Evolutionary conservation across 345 rosid genomes (phyloP).

Genomic region (Citrus inodora): DNA sequence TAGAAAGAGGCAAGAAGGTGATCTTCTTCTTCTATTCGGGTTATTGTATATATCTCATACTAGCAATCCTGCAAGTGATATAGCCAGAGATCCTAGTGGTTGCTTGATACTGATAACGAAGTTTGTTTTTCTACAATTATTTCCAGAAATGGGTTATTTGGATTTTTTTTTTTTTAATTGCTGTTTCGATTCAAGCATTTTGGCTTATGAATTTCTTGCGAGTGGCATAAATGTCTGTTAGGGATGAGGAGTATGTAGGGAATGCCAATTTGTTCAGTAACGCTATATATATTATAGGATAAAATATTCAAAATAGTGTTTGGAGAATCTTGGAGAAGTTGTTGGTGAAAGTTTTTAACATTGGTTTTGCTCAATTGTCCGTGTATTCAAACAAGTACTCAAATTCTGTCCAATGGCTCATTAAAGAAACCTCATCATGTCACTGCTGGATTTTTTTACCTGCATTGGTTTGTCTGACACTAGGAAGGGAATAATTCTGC

Average conservation of each 20-base stretch:
- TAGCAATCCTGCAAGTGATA: neutral
- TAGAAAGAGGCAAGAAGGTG: slow-evolving; percentile 94
- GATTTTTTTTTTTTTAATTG: neutral
- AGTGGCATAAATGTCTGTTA: neutral
- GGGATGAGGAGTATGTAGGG: neutral
- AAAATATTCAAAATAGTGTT: neutral
- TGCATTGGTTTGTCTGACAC: neutral
- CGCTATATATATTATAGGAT: neutral
- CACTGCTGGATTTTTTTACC: neutral
- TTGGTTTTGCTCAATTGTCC: neutral
- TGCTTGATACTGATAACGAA: neutral
- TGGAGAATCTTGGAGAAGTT: neutral
- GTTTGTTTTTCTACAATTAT: neutral
- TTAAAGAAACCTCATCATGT: neutral
- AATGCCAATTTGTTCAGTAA: neutral
- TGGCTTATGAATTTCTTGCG: neutral
- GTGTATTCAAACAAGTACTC: neutral
- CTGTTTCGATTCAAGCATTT: neutral
- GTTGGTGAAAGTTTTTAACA: neutral
- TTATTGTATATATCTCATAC: neutral
- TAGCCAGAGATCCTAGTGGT: neutral
- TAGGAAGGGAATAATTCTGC: neutral
- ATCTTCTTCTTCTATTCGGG: neutral
- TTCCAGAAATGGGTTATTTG: neutral
- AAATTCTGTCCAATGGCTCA: neutral